Conservation (phyloP, 2,329 filamentous ascomycete species). For the Colletotrichum shisoi region DNA sequence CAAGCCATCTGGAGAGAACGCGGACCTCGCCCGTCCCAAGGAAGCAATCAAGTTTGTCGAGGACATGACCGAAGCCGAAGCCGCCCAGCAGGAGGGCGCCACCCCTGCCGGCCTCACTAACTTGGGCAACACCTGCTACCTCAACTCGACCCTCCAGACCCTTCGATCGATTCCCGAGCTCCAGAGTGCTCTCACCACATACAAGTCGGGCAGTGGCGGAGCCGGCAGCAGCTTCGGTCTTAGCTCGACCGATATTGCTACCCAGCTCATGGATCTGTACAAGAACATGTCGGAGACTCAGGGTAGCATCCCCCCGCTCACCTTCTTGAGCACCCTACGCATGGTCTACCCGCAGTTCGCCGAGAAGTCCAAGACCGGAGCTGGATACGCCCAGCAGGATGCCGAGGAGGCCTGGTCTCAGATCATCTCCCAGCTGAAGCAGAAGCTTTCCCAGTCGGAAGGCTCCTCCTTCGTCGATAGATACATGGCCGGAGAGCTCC, state of each 20-base stretch:
- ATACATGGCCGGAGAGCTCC: conserved; percentile 85
- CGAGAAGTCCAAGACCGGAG: conserved; percentile 81
- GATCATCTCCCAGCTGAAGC: conserved; percentile 82
- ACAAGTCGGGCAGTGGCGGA: conserved; percentile 56
- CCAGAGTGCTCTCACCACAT: conserved; percentile 76
- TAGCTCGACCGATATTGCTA: conserved; percentile 38
- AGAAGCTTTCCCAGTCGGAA: conserved; percentile 68
- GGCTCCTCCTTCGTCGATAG: conserved; percentile 83
- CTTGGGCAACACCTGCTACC: conserved; percentile 96
- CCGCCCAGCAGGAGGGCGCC: conserved; percentile 81
- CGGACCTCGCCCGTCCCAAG: conserved; percentile 73
- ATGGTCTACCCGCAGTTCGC: conserved; percentile 89
- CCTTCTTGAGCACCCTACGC: conserved; percentile 83
- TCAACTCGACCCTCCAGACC: conserved; percentile 96
- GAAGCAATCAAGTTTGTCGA: conserved; percentile 88
- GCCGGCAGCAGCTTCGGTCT: conserved; percentile 55
- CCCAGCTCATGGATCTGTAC: conserved; percentile 81
- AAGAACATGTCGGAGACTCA: conserved; percentile 90
- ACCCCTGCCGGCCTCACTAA: conserved; percentile 90
- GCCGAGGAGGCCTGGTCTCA: conserved; percentile 99
- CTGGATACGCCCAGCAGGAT: conserved; percentile 95
- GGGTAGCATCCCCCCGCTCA: conserved; percentile 81
- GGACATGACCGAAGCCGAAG: conserved; percentile 96
- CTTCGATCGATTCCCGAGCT: conserved; percentile 89
- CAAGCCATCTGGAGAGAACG: conserved; percentile 74